Conservation (phyloP, 2,329 filamentous ascomycete genomes). For the Ascochyta viciae-villosae region DNA sequence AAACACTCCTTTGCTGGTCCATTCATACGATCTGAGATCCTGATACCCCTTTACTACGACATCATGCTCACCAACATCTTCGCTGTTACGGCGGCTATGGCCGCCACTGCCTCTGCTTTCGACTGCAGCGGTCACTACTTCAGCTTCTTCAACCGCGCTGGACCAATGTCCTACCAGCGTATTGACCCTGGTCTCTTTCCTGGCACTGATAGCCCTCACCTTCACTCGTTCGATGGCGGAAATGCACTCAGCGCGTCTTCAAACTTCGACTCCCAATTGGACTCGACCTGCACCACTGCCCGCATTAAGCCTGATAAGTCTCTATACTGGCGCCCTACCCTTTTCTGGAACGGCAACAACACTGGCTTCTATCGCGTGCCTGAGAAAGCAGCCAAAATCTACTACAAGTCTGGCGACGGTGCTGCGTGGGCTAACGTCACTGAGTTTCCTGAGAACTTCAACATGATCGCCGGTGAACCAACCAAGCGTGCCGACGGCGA, state of each 20-base stretch:
- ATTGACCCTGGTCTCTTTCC: constrained; percentile 47
- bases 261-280: constrained; percentile 36
- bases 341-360: constrained; percentile 48
- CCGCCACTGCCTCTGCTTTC: constrained; percentile 42
- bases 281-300: constrained; percentile 45
- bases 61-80: constrained; percentile 40
- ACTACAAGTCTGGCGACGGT: constrained; percentile 49
- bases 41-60: constrained; percentile 18
- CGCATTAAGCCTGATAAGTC: constrained; percentile 49
- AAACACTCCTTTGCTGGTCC: constrained; percentile 29
- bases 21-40: constrained; percentile 14
- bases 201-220: constrained; percentile 42
- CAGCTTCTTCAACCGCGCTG: constrained; percentile 48
- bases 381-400: constrained; percentile 45
- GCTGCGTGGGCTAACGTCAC: constrained; percentile 44
- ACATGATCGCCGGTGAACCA: constrained; percentile 47
- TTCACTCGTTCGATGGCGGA: constrained; percentile 50
- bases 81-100: constrained; percentile 39
- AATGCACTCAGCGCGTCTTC: constrained; percentile 40
- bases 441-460: constrained; percentile 46
- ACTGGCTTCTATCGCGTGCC: constrained; percentile 47
- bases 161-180: constrained; percentile 46
- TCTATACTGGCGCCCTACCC: constrained; percentile 49
- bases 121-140: constrained; percentile 50
- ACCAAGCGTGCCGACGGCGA: constrained; percentile 39